Evolutionary conservation across 352 stramenopile genomes (phyloP), one percentile per base, ranked within the genome.

Genomic region (Globisporangium solare): DNA sequence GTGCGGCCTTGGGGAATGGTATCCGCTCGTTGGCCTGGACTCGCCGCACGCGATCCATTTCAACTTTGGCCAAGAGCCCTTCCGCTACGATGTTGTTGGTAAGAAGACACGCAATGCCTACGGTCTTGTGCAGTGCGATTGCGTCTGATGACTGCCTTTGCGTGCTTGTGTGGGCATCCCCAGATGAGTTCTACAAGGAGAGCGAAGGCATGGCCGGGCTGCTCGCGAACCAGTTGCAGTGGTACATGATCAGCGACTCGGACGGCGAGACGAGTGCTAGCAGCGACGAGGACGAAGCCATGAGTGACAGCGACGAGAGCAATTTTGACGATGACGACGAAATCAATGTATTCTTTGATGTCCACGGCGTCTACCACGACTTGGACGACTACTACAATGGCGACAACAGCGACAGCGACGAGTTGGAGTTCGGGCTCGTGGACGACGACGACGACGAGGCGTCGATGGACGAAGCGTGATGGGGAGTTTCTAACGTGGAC

Each of bases 51-150:
- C 76, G 24, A 72, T 95, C 11, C 70, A 81, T 22, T 71, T 95
- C 15, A 96, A 96, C 65, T 94, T 91, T 65, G 86, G 86, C 1
- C 77, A 88, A 58, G 70, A 83, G 32, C 83, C 76, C 0, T 94
- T 94, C 47, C 59, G 65, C 1, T 79, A 77, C 48, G 57, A 43
- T 14, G 67, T 85, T 32, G 71, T 74, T 4, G 73, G 76, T 84
- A 12, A n/a, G 27, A 35, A 35, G n/a, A 35, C 7, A n/a, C n/a
- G n/a, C 27, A 6, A 35, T 43, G 12, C 12, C 13, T 56, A 15
- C 4, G 50, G 17, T 2, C 24, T 22, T 1, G 40, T 43, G 7
- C 18, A 18, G 20, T 35, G 10, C 4, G 22, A 35, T 66, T n/a
- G n/a, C n/a, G 39, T 51, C 68, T 55, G 47, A 35, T 35, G 0